Percentiles rank a stretch among this genome's conserved stretches.
These are phyloP conservation scores for Glaciozyma antarctica DNA, from an alignment of 768 basidiomycete genomes.

Conservation along the genomic window DNA sequence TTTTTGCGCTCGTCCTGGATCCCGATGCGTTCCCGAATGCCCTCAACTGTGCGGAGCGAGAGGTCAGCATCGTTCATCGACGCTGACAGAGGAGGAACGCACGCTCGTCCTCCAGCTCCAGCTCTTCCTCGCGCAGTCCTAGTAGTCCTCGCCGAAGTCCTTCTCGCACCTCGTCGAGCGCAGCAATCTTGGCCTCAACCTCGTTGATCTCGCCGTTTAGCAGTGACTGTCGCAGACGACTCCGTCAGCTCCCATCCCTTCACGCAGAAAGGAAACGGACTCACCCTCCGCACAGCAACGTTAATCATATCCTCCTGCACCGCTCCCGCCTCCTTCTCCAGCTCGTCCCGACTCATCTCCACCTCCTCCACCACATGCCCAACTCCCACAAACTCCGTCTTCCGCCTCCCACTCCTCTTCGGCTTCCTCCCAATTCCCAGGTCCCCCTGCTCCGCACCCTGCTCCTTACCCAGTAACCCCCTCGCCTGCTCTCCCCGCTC, in stretches of 20 bases:
- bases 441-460: too few species aligned
- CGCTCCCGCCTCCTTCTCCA: slow-evolving; percentile 71
- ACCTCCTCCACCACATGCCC: slow-evolving; percentile 6
- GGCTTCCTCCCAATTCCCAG: slow-evolving; percentile 20
- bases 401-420: slow-evolving; percentile 20
- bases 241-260: background rate
- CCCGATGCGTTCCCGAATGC: slow-evolving; percentile 69
- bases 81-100: slow-evolving; percentile 39
- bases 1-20: slow-evolving; percentile 14
- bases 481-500: slow-evolving; percentile 67
- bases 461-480: slow-evolving; percentile 52
- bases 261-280: background rate
- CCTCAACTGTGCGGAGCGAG: slow-evolving; percentile 56
- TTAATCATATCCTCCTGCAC: slow-evolving; percentile 88
- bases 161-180: slow-evolving; percentile 66
- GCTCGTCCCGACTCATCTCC: slow-evolving; percentile 45
- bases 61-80: background rate
- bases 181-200: slow-evolving; percentile 79
- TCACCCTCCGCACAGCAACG: slow-evolving; percentile 61
- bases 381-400: slow-evolving; percentile 4
- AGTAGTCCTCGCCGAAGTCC: slow-evolving; percentile 74
- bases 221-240: slow-evolving; percentile 47
- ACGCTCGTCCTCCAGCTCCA: slow-evolving; percentile 96
- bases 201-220: slow-evolving; percentile 78
- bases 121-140: slow-evolving; percentile 82